Evolutionary conservation across 306 rosid genomes (phyloP), one percentile per base, ranked within the genome.

Genomic region (Benincasa hispida): DNA sequence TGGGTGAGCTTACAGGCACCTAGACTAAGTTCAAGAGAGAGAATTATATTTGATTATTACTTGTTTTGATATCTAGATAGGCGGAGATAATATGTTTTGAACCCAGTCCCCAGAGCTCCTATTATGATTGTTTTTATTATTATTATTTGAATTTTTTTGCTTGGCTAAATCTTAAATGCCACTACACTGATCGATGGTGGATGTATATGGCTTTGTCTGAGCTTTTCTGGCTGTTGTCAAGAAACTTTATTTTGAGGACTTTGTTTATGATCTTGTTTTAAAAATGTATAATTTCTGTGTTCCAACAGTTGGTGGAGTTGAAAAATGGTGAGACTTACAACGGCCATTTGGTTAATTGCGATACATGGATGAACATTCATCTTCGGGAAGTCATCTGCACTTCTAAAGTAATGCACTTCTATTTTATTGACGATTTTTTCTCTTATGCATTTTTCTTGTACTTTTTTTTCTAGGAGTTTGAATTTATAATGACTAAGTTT

Each of bases 341-440:
- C 12, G 99, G 99, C 10, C 99, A 94, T 87, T 85, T 94, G 89
- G 99, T 94, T 60, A 94, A 94, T 65, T 94, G 99, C 66, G 99
- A 94, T 78, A 92, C 99, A 67, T 94, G 99, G 99, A 94, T 94
- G 99, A 94, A 94, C 83, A 94, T 94, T 67, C 99, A 94, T 88
- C 97, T 94, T 77, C 87, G 99, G 77, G 99, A 94, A 89, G 99
- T 94, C 72, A 94, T 94, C 25, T 94, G 99, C 58, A 94, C 99
- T 34, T 94, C 99, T 45, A 94, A 94, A 78, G 99, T 94, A 85
- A 81, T 34, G 58, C 73, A 25, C 28, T 25, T 72, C 5, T 25
- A 70, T 22, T 48, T 2, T 47, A 8, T 17, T 25, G 53, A 30
- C 34, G n/a, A 74, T 2, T 14, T 54, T 32, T 22, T n/a, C 14